A percentile compares a stretch with the other conserved stretches of the same genome.
Evolutionary conservation across 495 filamentous ascomycete species (phyloP).

Genomic region (Chaetomidium leptoderma): DNA sequence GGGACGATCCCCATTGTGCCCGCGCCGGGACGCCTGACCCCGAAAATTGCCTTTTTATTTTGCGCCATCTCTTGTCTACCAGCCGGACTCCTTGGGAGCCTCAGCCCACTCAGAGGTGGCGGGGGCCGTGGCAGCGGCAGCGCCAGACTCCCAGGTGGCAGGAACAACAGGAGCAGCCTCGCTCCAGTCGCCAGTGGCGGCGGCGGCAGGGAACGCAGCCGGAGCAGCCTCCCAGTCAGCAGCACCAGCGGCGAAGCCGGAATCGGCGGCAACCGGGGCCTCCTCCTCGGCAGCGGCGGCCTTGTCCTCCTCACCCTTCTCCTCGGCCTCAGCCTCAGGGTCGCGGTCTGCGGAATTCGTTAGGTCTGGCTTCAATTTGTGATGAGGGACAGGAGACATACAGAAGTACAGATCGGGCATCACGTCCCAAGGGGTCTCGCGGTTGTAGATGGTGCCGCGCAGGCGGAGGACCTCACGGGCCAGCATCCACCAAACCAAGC

Average conservation of each 20-base stretch:
- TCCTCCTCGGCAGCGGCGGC: constrained; percentile 78
- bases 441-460: constrained; percentile 87
- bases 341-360: constrained; percentile 66
- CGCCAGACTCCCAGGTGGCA: constrained; percentile 66
- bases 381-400: constrained; percentile 30
- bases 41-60: constrained; percentile 24
- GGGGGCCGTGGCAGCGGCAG: constrained; percentile 35
- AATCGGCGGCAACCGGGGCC: constrained; percentile 70
- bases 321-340: constrained; percentile 97
- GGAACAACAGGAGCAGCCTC: constrained; percentile 59
- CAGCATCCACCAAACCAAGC: constrained; percentile 98
- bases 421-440: constrained; percentile 94
- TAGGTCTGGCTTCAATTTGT: constrained; percentile 21
- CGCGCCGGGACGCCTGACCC: constrained; percentile 31
- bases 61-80: constrained; percentile 49
- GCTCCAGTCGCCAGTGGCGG: constrained; percentile 48
- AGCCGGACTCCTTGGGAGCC: constrained; percentile 54
- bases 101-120: constrained; percentile 65
- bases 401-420: constrained; percentile 99
- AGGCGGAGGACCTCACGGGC: constrained; percentile 99
- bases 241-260: constrained; percentile 56
- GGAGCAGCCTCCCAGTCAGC: constrained; percentile 69
- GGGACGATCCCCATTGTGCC: constrained; percentile 15
- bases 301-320: constrained; percentile 68
- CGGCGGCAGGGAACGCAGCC: constrained; percentile 60